Base-by-base conservation (phyloP, 345 rosid species). In the Stellera chamaejasme region DNA sequence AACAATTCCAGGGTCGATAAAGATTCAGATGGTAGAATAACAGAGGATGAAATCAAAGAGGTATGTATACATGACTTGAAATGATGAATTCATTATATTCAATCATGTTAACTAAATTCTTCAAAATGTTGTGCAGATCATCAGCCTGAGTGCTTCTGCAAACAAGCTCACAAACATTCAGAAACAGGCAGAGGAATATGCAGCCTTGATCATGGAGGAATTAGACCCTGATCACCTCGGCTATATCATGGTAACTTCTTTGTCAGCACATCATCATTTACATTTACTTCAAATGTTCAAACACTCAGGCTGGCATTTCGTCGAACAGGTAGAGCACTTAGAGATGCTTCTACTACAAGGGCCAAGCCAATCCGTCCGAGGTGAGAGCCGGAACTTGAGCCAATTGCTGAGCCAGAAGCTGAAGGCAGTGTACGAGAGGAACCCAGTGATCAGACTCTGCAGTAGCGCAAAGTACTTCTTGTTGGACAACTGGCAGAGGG, bases 141-240 rank as follows among this genome's bases (percentile, higher is more conserved):
- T 87, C 16, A 74, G 70, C 36, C 81, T 84, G 5, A 87, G 96
- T 66, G 96, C 96, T 50, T 80, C 89, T 48, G 92, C 96, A 28
- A 87, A 87, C 67, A 84, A 75, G 51, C 78, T 84, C 7, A 66
- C 74, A 16, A 84, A 67, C 45, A 79, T 87, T 25, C 85, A 87
- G 60, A 74, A 80, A 57, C 83, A 82, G 73, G 87, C 96, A 26
- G 85, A 80, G 68, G 96, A 87, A 41, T 87, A 87, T 72, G 85
- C 96, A 25, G 81, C 88, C 10, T 52, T 87, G 63, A 87, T 87
- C 67, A 82, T 84, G 96, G 96, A 87, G 71, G 96, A 87, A 66
- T 64, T 87, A 42, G 96, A 87, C 53, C 89, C 89, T 16, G 96
- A 84, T 6, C 62, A 78, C 49, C 75, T 63, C 10, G 96, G 92